phyloP scores from a whole-genome alignment of 2,329 filamentous ascomycete species.

The Cladosporium austrohemisphaericum region DNA sequence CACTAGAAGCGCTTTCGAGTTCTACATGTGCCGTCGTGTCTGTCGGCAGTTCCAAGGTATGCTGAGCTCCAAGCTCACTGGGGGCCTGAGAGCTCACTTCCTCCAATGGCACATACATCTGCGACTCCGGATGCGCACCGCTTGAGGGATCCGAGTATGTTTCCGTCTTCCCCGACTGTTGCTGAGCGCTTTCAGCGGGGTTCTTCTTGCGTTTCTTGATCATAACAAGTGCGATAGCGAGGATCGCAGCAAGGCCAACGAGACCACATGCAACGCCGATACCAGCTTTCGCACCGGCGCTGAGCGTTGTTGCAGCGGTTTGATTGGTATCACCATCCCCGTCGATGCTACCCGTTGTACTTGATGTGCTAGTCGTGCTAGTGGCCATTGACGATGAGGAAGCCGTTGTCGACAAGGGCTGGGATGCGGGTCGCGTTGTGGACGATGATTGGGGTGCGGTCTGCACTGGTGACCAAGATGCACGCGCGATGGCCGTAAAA shows the following conservation, averaged over 20 bases:
- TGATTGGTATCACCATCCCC: too few relatives aligned
- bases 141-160: neutral
- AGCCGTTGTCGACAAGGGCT: neutral
- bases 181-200: neutral
- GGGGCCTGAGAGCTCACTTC: neutral
- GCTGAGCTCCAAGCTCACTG: too few relatives aligned
- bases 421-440: neutral
- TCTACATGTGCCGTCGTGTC: too few relatives aligned
- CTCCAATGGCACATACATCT: neutral
- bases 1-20: too few relatives aligned
- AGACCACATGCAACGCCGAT: slow-evolving; percentile 16
- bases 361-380: neutral
- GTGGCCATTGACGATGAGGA: neutral
- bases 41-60: too few relatives aligned
- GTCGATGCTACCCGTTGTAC: neutral
- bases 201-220: slow-evolving; percentile 2
- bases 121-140: neutral
- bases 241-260: neutral
- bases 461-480: slow-evolving; percentile 1
- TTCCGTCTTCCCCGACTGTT: neutral
- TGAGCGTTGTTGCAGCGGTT: slow-evolving; percentile 3
- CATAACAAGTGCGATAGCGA: neutral
- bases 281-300: slow-evolving; percentile 13
- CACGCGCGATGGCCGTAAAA: slow-evolving; percentile 2
- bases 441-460: neutral